Conservation (phyloP, 176 grass and related monocot species). For the Juncus inflexus region DNA sequence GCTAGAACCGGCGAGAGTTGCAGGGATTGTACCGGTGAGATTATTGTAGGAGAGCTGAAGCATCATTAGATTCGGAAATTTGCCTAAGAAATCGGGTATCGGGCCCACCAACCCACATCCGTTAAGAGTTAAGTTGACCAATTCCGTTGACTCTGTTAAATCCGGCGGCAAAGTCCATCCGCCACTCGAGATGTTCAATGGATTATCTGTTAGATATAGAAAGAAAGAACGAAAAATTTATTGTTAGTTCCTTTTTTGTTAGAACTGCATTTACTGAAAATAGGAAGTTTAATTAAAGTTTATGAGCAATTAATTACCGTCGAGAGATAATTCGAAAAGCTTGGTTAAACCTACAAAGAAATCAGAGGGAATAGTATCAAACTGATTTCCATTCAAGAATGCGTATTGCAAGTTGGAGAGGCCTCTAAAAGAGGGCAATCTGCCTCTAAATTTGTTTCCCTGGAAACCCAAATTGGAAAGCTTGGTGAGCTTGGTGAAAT, state of each 20-base stretch:
- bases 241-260: neutral
- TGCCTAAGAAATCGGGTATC: constrained; percentile 46
- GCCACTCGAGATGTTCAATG: constrained; percentile 37
- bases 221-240: neutral
- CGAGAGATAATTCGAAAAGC: constrained; percentile 44
- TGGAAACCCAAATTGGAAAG: constrained; percentile 65
- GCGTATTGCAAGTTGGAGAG: constrained; percentile 43
- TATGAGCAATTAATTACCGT: constrained; percentile 24
- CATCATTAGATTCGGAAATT: constrained; percentile 33
- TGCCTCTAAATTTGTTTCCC: constrained; percentile 49
- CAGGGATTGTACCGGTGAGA: constrained; percentile 50
- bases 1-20: constrained; percentile 24
- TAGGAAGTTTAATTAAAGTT: neutral
- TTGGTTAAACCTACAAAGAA: constrained; percentile 51
- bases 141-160: constrained; percentile 36
- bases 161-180: constrained; percentile 44
- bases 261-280: constrained; percentile 13
- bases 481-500: constrained; percentile 35
- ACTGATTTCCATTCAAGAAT: constrained; percentile 67
- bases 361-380: constrained; percentile 49
- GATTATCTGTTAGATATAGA: constrained; percentile 32
- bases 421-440: constrained; percentile 53
- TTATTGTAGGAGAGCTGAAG: constrained; percentile 69
- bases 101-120: constrained; percentile 43
- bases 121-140: constrained; percentile 37